These are phyloP conservation scores for Spirogloea muscicola DNA, from an alignment of 139 green algal genomes.

Conservation along the genomic window DNA sequence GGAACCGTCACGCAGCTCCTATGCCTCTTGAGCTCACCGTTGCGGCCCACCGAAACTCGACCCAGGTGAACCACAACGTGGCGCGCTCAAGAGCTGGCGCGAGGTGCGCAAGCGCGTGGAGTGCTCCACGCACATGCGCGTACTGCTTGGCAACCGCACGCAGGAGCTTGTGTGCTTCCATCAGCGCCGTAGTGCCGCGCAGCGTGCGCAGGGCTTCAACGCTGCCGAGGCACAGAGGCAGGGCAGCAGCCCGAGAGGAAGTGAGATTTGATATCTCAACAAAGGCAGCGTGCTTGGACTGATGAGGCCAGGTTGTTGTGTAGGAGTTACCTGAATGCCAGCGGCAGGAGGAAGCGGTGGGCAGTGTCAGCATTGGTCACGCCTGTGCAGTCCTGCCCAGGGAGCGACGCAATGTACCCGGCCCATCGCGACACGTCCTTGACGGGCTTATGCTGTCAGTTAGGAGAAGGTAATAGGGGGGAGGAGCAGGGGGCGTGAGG, in stretches of 20 bases:
- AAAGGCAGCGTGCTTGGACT: too few species aligned
- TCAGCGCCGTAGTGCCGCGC: too few species aligned
- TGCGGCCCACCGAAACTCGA: conserved; percentile 30
- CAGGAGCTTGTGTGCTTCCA: conserved; percentile 21
- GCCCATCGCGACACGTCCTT: conserved; percentile 6
- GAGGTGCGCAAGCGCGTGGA: background rate
- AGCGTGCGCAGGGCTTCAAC: too few species aligned
- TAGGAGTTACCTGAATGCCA: conserved; percentile 40
- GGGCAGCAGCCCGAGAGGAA: too few species aligned
- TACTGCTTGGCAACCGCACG: conserved; percentile 32
- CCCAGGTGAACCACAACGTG: conserved; percentile 27
- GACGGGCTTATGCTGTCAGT: background rate
- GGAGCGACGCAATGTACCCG: conserved; percentile 29
- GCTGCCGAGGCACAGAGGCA: too few species aligned
- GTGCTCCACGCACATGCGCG: conserved; percentile 13
- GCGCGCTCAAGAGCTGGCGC: background rate
- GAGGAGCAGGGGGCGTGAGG: too few species aligned
- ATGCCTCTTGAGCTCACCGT: too few species aligned
- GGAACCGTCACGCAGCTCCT: too few species aligned
- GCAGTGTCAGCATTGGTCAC: conserved; percentile 16
- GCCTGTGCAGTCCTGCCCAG: conserved; percentile 11
- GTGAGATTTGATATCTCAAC: too few species aligned
- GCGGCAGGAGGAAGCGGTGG: conserved; percentile 25
- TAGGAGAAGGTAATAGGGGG: too few species aligned
- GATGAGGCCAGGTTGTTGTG: too few species aligned